Evolutionary conservation across 495 filamentous ascomycete genomes (phyloP).

Genomic region (Penicillium tannophilum): DNA sequence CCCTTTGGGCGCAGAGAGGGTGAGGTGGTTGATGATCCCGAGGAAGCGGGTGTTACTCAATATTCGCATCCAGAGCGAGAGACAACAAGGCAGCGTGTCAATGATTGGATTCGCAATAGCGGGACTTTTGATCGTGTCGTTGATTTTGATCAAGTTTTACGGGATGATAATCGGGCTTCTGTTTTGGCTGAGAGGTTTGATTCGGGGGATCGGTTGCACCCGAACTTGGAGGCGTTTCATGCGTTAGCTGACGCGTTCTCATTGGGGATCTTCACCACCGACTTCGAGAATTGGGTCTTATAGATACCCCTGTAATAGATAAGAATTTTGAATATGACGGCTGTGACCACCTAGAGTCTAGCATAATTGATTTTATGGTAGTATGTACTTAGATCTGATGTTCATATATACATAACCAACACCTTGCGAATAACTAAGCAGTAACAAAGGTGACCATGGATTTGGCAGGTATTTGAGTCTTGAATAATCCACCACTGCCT

Average conservation of each 20-base stretch:
- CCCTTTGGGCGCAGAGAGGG: slow-evolving; percentile 51
- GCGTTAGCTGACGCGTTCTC: slow-evolving; percentile 63
- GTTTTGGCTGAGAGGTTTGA: slow-evolving; percentile 55
- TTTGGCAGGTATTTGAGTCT: slow-evolving; percentile 11
- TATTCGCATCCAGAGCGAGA: slow-evolving; percentile 62
- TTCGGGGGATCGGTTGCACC: slow-evolving; percentile 72
- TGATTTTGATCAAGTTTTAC: slow-evolving; percentile 63
- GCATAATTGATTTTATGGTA: too few relatives aligned
- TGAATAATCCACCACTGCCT: slow-evolving; percentile 7
- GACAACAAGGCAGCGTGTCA: slow-evolving; percentile 58
- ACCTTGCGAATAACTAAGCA: neutral
- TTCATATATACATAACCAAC: neutral
- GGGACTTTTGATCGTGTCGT: slow-evolving; percentile 62
- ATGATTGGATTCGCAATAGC: slow-evolving; percentile 61
- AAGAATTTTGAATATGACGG: too few relatives aligned
- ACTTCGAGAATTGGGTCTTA: neutral
- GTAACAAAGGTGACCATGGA: slow-evolving; percentile 26
- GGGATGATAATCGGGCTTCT: slow-evolving; percentile 48
- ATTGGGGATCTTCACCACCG: slow-evolving; percentile 50
- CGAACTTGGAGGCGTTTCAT: slow-evolving; percentile 65
- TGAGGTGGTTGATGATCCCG: slow-evolving; percentile 35
- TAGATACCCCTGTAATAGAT: too few relatives aligned
- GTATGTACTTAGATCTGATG: neutral
- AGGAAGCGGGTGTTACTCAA: slow-evolving; percentile 22
- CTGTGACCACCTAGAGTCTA: too few relatives aligned